These are phyloP conservation scores for Fraxinus dipetala DNA, from an alignment of 305 asterid genomes.

Conservation along the genomic window DNA sequence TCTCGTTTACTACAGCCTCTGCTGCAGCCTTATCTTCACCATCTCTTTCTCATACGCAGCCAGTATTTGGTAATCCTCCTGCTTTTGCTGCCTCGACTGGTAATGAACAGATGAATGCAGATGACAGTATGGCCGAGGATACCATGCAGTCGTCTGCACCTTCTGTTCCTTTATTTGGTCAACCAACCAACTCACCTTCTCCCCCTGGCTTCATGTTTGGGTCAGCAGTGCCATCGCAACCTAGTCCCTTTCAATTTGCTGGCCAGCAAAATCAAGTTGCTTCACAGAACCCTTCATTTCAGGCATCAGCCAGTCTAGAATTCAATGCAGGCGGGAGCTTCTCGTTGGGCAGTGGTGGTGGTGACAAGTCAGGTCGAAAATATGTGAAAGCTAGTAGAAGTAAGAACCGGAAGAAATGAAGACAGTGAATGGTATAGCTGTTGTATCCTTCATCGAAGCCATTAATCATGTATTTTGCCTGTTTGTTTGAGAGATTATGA, in stretches of 20 bases:
- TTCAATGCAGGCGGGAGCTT: slow-evolving; percentile 66
- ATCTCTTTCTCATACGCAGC: slow-evolving; percentile 21
- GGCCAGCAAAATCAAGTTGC: slow-evolving; percentile 65
- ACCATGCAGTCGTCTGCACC: slow-evolving; percentile 57
- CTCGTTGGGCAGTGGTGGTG: slow-evolving; percentile 71
- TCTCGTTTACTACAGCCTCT: slow-evolving; percentile 40
- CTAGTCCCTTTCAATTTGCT: slow-evolving; percentile 51
- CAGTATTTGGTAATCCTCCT: slow-evolving; percentile 46
- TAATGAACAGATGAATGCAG: slow-evolving; percentile 63
- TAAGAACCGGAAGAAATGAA: slow-evolving; percentile 56
- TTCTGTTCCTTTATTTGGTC: slow-evolving; percentile 52
- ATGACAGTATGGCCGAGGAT: slow-evolving; percentile 97
- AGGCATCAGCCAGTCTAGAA: slow-evolving; percentile 53
- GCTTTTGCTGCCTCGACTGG: slow-evolving; percentile 41
- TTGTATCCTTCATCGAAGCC: not conserved
- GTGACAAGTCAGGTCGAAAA: slow-evolving; percentile 67
- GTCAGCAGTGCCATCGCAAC: slow-evolving; percentile 35
- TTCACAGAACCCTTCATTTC: slow-evolving; percentile 45
- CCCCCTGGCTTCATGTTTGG: slow-evolving; percentile 51
- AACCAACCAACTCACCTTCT: slow-evolving; percentile 45
- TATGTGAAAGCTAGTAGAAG: slow-evolving; percentile 44
- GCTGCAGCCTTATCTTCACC: slow-evolving; percentile 33
- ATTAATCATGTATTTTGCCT: not conserved
- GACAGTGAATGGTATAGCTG: slow-evolving; percentile 7
- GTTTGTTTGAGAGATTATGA: slow-evolving; percentile 1